Conservation (phyloP, 305 asterid genomes). For the Striga hermonthica region DNA sequence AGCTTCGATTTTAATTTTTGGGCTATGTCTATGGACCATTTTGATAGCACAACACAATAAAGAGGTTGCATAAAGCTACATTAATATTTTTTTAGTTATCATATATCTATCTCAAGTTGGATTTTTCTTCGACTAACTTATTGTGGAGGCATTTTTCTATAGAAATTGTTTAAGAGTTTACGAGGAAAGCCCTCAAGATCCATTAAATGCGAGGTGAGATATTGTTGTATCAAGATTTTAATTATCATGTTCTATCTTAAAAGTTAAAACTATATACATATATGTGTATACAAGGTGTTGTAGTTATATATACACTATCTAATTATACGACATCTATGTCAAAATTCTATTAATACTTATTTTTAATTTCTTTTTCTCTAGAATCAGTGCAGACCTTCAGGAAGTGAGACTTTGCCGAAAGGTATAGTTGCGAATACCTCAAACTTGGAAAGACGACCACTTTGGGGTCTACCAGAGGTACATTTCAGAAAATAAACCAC, state of each 20-base stretch:
- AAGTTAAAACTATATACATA: background rate
- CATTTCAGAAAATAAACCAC: background rate
- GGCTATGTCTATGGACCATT: slow-evolving; percentile 39
- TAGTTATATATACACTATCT: slow-evolving; percentile 3
- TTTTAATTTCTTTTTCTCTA: slow-evolving; percentile 34
- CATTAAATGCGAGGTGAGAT: slow-evolving; percentile 50
- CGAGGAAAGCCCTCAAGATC: slow-evolving; percentile 28
- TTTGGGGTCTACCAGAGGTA: slow-evolving; percentile 84
- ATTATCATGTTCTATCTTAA: background rate
- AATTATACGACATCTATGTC: background rate
- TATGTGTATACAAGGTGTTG: background rate
- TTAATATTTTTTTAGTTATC: background rate
- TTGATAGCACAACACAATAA: slow-evolving; percentile 35
- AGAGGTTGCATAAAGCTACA: slow-evolving; percentile 35
- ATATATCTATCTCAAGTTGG: background rate
- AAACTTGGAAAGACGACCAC: slow-evolving; percentile 68
- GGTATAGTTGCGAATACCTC: slow-evolving; percentile 64
- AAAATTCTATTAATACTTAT: background rate
- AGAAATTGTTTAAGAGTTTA: slow-evolving; percentile 41
- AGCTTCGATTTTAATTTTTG: slow-evolving; percentile 38
- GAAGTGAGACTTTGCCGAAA: slow-evolving; percentile 66
- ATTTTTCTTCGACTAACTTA: too few relatives aligned
- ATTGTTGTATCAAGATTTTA: slow-evolving; percentile 25
- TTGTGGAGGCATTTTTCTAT: slow-evolving; percentile 27
- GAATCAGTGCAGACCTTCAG: slow-evolving; percentile 62